These are phyloP conservation scores for Westerdykella sp. DNA, from an alignment of 2,329 filamentous ascomycete species.

Conservation along the genomic window DNA sequence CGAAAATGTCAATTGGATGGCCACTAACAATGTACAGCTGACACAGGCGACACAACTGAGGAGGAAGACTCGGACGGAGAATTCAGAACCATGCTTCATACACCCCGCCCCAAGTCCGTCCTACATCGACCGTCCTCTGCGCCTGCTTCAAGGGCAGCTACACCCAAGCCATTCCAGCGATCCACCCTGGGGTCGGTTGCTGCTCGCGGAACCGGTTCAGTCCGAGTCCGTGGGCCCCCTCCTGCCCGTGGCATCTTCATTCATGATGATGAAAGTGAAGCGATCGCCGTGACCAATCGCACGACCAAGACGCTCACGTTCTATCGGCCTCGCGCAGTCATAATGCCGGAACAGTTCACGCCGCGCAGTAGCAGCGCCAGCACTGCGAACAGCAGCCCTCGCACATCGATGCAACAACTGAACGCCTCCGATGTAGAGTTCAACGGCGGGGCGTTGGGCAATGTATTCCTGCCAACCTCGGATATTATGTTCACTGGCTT, in stretches of 20 bases:
- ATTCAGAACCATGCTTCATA: conserved; percentile 43
- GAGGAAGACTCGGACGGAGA: conserved; percentile 46
- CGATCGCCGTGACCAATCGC: conserved; percentile 39
- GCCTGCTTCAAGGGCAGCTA: conserved; percentile 34
- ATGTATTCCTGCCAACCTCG: conserved; percentile 34
- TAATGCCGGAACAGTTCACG: conserved; percentile 9
- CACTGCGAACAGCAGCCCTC: conserved; percentile 37
- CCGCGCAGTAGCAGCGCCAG: conserved; percentile 36
- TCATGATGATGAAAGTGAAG: conserved; percentile 31
- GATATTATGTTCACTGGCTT: conserved; percentile 76
- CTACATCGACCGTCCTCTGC: conserved; percentile 47
- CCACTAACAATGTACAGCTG: conserved; percentile 49
- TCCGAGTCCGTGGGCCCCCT: conserved; percentile 18
- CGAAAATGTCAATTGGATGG: conserved; percentile 12
- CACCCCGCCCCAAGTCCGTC: conserved; percentile 40
- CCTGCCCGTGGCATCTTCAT: conserved; percentile 33
- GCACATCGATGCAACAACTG: conserved; percentile 30
- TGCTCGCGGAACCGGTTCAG: conserved; percentile 14
- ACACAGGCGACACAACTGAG: conserved; percentile 56
- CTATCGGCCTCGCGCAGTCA: conserved; percentile 33
- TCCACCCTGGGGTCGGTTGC: conserved; percentile 1
- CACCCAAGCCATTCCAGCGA: conserved; percentile 35
- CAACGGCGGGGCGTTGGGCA: conserved; percentile 31
- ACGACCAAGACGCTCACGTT: conserved; percentile 39
- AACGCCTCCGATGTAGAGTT: conserved; percentile 37